Conservation (phyloP, 306 rosid genomes). For the Alnus rubra region DNA sequence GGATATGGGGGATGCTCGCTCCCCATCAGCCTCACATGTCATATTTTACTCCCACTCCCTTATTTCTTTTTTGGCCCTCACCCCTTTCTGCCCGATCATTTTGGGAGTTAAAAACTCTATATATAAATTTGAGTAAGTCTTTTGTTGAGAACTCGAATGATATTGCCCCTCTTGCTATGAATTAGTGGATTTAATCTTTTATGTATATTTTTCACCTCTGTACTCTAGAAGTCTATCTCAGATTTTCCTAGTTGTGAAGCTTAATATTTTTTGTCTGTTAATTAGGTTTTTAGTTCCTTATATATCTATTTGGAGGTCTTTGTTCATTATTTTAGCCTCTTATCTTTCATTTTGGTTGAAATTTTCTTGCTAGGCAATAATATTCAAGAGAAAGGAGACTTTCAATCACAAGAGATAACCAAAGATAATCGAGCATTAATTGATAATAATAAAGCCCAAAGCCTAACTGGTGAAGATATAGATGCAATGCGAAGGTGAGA, state of each 20-base stretch:
- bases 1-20: too few relatives aligned
- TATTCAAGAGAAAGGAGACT: slow-evolving; percentile 40
- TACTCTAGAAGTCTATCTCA: background rate
- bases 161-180: too few relatives aligned
- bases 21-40: too few relatives aligned
- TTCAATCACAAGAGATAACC: slow-evolving; percentile 40
- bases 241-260: background rate
- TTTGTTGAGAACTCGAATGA: too few relatives aligned
- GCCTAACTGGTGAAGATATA: slow-evolving; percentile 82
- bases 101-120: too few relatives aligned
- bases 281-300: background rate
- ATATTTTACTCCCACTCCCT: too few relatives aligned
- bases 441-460: slow-evolving; percentile 86
- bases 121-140: too few relatives aligned
- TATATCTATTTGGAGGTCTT: background rate
- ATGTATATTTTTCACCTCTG: background rate
- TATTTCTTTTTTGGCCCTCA: too few relatives aligned
- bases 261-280: background rate
- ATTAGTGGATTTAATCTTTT: background rate
- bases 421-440: slow-evolving; percentile 72
- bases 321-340: background rate
- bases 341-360: background rate
- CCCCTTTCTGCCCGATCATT: too few relatives aligned
- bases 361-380: slow-evolving; percentile 37
- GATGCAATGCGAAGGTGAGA: slow-evolving; percentile 74